Percentiles rank a stretch among this genome's conserved stretches.
phyloP scores from a whole-genome alignment of 257 asterid species.

The Solanum sitiens region DNA sequence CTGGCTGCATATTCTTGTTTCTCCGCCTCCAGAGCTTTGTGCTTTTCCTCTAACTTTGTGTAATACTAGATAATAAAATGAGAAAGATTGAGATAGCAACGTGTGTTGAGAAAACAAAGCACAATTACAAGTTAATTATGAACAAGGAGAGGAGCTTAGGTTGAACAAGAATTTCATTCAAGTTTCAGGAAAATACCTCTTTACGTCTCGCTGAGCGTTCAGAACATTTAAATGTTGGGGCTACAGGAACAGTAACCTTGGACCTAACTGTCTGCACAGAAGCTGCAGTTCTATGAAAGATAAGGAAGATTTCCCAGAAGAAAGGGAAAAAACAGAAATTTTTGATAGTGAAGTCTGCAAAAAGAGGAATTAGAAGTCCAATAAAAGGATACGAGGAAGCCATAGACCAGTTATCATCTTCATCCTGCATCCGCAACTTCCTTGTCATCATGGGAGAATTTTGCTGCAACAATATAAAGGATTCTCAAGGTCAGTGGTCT shows the following conservation, averaged over 20 bases:
- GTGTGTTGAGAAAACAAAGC: not conserved
- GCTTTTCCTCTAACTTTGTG: constrained; percentile 69
- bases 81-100: not conserved
- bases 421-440: constrained; percentile 23
- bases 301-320: constrained; percentile 13
- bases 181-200: constrained; percentile 40
- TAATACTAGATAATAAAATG: constrained; percentile 35
- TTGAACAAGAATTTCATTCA: not conserved
- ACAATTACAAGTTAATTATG: not conserved
- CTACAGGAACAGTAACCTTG: constrained; percentile 75
- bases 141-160: not conserved
- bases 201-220: constrained; percentile 65
- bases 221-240: constrained; percentile 46
- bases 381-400: constrained; percentile 18
- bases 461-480: constrained; percentile 25
- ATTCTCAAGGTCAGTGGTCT: constrained; percentile 7
- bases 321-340: not conserved
- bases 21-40: constrained; percentile 81
- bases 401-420: constrained; percentile 17
- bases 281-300: constrained; percentile 56
- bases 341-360: not conserved
- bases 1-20: constrained; percentile 59
- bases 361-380: not conserved
- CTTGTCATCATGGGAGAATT: constrained; percentile 28
- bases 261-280: constrained; percentile 55